These are phyloP conservation scores for Hebeloma cylindrosporum DNA, from an alignment of 768 basidiomycete genomes.

Conservation along the genomic window DNA sequence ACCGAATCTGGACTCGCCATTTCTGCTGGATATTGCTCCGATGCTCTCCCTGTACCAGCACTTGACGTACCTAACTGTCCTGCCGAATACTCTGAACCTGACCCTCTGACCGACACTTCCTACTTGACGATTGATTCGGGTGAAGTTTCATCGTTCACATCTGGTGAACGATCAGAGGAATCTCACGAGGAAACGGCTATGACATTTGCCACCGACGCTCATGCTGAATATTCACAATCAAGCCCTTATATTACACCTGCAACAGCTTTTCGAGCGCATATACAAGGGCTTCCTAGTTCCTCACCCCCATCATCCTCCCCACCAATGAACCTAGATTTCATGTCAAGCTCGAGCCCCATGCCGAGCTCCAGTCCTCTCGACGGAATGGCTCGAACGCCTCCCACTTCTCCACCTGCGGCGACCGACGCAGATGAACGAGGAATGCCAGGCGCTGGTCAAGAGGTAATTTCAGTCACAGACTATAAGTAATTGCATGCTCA, in stretches of 20 bases:
- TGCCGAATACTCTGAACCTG: no score
- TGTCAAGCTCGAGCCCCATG: conserved; percentile 50
- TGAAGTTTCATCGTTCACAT: conserved; percentile 10
- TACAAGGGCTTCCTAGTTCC: conserved; percentile 21
- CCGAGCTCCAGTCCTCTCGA: conserved; percentile 23
- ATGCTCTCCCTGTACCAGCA: no score
- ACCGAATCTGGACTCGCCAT: no score
- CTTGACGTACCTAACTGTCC: no score
- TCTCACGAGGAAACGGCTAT: conserved; percentile 22
- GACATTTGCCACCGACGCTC: conserved; percentile 20
- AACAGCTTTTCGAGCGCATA: conserved; percentile 24
- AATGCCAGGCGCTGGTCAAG: conserved; percentile 5
- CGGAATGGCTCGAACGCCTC: conserved; percentile 15
- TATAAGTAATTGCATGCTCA: conserved; percentile 2
- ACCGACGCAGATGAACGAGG: conserved; percentile 25
- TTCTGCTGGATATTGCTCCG: no score
- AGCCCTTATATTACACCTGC: conserved; percentile 24
- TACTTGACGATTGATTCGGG: conserved; percentile 3
- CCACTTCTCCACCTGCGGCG: conserved; percentile 35
- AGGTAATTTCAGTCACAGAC: conserved; percentile 7
- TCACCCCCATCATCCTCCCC: conserved; percentile 28
- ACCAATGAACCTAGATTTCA: conserved; percentile 26
- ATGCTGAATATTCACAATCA: conserved; percentile 24
- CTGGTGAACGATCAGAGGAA: conserved; percentile 8
- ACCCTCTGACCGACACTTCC: not conserved